Evolutionary conservation across 1,284 basidiomycete species (phyloP).

Genomic region (Ganoderma resinaceum): DNA sequence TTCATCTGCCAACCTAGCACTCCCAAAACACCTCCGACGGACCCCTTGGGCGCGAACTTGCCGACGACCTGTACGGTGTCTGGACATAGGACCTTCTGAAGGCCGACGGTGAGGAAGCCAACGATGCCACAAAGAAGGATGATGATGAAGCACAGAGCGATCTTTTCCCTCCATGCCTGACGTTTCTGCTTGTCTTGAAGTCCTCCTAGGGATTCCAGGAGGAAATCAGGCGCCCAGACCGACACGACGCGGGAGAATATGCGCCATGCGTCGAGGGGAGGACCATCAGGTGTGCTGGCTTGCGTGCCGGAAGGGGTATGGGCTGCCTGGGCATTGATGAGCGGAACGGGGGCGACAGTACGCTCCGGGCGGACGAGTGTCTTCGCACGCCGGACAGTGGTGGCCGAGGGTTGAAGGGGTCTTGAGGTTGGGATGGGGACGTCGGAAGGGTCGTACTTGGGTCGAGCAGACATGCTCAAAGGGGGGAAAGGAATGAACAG

Average conservation of each 20-base stretch:
- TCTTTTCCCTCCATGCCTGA: constrained; percentile 99
- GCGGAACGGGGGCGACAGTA: constrained; percentile 90
- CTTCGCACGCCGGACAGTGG: constrained; percentile 84
- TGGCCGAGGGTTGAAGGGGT: constrained; percentile 57
- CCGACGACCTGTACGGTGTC: constrained; percentile 59
- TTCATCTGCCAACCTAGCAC: constrained; percentile 85
- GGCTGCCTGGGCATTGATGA: constrained; percentile 80
- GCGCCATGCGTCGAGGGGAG: constrained; percentile 79
- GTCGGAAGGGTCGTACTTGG: constrained; percentile 47
- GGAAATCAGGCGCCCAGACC: constrained; percentile 88
- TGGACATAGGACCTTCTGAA: constrained; percentile 93
- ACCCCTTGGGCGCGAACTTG: constrained; percentile 73
- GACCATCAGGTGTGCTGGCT: constrained; percentile 38
- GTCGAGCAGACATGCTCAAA: constrained; percentile 33
- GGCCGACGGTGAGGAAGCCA: constrained; percentile 94
- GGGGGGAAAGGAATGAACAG: constrained; percentile 12
- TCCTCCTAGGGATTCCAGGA: constrained; percentile 80
- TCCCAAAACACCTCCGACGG: constrained; percentile 70
- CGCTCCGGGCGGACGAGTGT: constrained; percentile 97
- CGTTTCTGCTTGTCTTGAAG: constrained; percentile 80
- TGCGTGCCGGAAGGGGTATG: constrained; percentile 44
- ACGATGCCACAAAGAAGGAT: constrained; percentile 80
- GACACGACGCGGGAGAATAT: constrained; percentile 84
- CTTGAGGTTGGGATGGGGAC: constrained; percentile 74
- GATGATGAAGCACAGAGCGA: constrained; percentile 91